phyloP scores from a whole-genome alignment of 306 rosid species.

The Cicer bijugum region DNA sequence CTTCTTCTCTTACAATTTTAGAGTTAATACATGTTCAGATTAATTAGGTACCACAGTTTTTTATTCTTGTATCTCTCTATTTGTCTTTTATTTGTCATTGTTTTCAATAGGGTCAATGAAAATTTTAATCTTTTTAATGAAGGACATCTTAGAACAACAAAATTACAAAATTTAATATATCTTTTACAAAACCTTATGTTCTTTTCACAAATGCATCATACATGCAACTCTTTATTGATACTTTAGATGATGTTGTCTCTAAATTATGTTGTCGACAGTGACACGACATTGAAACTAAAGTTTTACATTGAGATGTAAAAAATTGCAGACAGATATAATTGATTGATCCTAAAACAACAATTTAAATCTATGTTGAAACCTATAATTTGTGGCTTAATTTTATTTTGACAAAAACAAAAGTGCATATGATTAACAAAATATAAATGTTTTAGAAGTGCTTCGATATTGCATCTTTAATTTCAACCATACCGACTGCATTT shows the following conservation, averaged over 20 bases:
- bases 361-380: slow-evolving; percentile 12
- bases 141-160: slow-evolving; percentile 6
- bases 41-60: slow-evolving; percentile 42
- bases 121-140: background rate
- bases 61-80: background rate
- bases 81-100: slow-evolving; percentile 6
- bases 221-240: slow-evolving; percentile 25
- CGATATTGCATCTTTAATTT: background rate
- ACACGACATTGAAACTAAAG: background rate
- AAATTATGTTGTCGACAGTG: background rate
- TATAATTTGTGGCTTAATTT: background rate
- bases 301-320: background rate
- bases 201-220: slow-evolving; percentile 2
- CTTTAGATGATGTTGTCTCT: background rate
- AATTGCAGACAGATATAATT: background rate
- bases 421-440: background rate
- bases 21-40: slow-evolving; percentile 54
- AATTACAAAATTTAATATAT: slow-evolving; percentile 2
- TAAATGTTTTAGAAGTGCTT: background rate
- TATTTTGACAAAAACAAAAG: background rate
- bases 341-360: background rate
- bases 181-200: background rate
- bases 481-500: background rate
- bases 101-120: background rate
- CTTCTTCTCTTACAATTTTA: slow-evolving; percentile 9